Percentiles rank a stretch among this genome's conserved stretches.
Evolutionary conservation across 306 rosid genomes (phyloP).

Genomic region (Sicyos baderoa): DNA sequence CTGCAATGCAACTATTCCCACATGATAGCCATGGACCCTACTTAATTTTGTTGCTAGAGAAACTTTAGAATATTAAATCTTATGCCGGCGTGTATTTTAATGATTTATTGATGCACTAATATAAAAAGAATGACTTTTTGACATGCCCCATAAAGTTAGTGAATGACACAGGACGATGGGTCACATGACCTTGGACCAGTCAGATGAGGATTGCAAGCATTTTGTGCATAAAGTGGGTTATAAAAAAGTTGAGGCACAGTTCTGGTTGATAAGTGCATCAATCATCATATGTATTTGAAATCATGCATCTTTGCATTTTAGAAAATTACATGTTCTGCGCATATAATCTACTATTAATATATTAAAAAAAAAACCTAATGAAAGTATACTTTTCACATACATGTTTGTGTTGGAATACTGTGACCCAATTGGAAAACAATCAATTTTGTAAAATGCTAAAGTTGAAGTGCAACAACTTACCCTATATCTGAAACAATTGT

Average conservation of each 20-base stretch:
- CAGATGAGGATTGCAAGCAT: slow-evolving; percentile 12
- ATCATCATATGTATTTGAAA: not conserved
- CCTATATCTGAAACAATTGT: not conserved
- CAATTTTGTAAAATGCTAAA: no score
- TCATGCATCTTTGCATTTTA: no score
- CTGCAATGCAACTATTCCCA: no score
- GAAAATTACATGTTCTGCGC: no score
- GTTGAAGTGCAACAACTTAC: no score
- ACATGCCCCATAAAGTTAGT: not conserved
- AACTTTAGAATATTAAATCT: no score
- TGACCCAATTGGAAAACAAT: not conserved
- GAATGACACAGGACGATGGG: not conserved
- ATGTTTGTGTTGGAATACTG: not conserved
- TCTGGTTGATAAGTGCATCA: not conserved
- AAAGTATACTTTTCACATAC: not conserved
- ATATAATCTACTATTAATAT: no score
- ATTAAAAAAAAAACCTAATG: no score
- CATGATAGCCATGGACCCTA: no score
- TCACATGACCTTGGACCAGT: not conserved
- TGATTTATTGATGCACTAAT: not conserved
- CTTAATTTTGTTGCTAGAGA: no score
- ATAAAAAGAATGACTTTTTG: not conserved
- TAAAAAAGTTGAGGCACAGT: not conserved
- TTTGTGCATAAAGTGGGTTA: not conserved
- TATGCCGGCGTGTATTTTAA: not conserved